phyloP scores from a whole-genome alignment of 2,329 filamentous ascomycete species.

The Colletotrichum sp. region DNA sequence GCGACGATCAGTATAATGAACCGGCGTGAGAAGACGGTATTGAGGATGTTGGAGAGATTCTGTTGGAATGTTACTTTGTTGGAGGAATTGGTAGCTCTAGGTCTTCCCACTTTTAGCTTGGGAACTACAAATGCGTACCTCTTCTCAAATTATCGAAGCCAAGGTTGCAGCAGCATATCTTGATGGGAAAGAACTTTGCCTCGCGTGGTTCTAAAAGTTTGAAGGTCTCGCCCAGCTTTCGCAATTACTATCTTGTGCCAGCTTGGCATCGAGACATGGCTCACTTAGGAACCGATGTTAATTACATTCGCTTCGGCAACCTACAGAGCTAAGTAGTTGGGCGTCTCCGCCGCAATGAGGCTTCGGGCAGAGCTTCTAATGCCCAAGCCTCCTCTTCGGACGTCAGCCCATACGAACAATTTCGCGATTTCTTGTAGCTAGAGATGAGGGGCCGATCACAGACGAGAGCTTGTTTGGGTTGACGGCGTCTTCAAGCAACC shows the following conservation, averaged over 20 bases:
- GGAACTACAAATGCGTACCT: no score
- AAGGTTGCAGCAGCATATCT: no score
- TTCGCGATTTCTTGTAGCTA: not conserved
- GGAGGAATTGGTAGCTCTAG: no score
- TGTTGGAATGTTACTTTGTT: not conserved
- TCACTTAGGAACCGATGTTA: no score
- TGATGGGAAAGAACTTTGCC: no score
- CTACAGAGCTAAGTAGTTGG: not conserved
- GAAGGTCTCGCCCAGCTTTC: no score
- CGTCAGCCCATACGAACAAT: accelerated
- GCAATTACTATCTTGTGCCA: accelerated
- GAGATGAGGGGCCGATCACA: no score
- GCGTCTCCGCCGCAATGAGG: accelerated
- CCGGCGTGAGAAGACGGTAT: not conserved
- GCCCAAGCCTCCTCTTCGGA: not conserved
- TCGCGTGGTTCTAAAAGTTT: not conserved
- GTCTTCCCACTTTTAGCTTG: accelerated
- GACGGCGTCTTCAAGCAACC: not conserved
- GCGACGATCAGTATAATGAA: not conserved
- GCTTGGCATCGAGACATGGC: no score
- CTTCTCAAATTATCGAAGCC: no score
- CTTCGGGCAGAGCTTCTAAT: accelerated
- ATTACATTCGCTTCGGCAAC: accelerated
- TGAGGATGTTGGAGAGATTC: not conserved
- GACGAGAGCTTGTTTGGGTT: not conserved